Evolutionary conservation across 208 protist genomes (phyloP).

Genomic region (Leishmania arabica): DNA sequence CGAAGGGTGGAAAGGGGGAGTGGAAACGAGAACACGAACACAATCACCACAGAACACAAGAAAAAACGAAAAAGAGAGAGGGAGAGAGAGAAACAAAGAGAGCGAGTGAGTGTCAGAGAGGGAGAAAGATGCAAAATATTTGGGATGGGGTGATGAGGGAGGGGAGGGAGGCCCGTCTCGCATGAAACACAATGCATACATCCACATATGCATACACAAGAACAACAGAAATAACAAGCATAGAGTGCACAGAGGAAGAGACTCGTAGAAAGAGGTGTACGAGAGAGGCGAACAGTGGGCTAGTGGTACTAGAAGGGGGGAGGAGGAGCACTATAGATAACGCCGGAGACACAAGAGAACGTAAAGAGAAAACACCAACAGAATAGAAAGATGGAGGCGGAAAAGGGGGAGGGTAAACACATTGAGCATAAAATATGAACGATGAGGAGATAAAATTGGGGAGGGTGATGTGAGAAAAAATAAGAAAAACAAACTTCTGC

Average conservation of each 20-base stretch:
- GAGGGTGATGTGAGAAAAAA: not conserved
- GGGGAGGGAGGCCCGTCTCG: not conserved
- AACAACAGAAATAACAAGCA: conserved; percentile 14
- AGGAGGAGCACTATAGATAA: not conserved
- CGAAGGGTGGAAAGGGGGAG: not conserved
- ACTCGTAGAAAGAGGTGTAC: not conserved
- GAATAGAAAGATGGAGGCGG: not conserved
- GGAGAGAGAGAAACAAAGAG: not conserved
- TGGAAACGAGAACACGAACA: not conserved
- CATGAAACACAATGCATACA: conserved; percentile 1
- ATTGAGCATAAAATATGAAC: no score
- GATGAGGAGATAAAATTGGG: not conserved
- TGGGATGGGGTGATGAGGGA: not conserved
- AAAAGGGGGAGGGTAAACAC: no score
- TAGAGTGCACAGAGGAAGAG: not conserved
- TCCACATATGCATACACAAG: conserved; percentile 12
- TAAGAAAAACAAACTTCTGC: not conserved
- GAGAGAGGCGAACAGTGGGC: not conserved
- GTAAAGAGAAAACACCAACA: not conserved
- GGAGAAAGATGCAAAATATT: not conserved
- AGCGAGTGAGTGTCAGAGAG: conserved; percentile 1
- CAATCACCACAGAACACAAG: not conserved
- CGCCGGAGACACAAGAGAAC: not conserved
- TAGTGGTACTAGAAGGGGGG: no score
- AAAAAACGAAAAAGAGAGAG: conserved; percentile 2